These are phyloP conservation scores for Chaetomium olivaceum DNA, from an alignment of 2,329 filamentous ascomycete genomes.

Conservation along the genomic window DNA sequence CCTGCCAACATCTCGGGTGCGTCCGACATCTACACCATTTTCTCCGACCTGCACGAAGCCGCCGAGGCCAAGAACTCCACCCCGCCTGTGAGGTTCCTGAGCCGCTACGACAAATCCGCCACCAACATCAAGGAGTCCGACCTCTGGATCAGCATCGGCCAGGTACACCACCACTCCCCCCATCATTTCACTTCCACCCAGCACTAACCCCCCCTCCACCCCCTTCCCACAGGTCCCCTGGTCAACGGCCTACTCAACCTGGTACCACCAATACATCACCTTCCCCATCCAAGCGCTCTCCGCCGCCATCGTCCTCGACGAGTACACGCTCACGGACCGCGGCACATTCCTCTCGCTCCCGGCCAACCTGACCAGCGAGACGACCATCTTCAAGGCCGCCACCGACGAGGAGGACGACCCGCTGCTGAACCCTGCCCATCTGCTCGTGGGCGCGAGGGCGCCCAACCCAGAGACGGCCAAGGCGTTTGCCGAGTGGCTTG, in stretches of 20 bases:
- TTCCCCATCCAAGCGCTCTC: constrained; percentile 8
- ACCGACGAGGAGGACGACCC: constrained; percentile 13
- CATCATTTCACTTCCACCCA: background rate
- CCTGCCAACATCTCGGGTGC: constrained; percentile 7
- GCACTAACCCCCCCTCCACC: background rate
- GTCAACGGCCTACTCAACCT: constrained; percentile 9
- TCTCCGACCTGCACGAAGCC: constrained; percentile 11
- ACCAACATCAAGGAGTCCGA: constrained; percentile 15
- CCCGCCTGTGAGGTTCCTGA: constrained; percentile 6
- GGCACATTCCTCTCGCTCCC: constrained; percentile 14
- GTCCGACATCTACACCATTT: constrained; percentile 6
- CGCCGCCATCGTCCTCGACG: constrained; percentile 11
- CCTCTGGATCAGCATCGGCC: constrained; percentile 15
- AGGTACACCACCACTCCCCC: background rate
- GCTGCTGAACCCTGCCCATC: constrained; percentile 13
- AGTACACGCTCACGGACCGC: constrained; percentile 14
- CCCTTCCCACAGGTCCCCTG: background rate
- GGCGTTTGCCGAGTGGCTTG: background rate
- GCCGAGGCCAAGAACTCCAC: constrained; percentile 14
- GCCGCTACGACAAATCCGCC: constrained; percentile 15
- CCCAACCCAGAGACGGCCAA: background rate
- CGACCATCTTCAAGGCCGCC: constrained; percentile 10
- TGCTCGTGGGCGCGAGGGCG: constrained; percentile 5
- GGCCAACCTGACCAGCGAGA: constrained; percentile 2
- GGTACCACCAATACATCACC: constrained; percentile 14